Conservation (phyloP, 352 stramenopile species). For the Thalassiosira delicatula region DNA sequence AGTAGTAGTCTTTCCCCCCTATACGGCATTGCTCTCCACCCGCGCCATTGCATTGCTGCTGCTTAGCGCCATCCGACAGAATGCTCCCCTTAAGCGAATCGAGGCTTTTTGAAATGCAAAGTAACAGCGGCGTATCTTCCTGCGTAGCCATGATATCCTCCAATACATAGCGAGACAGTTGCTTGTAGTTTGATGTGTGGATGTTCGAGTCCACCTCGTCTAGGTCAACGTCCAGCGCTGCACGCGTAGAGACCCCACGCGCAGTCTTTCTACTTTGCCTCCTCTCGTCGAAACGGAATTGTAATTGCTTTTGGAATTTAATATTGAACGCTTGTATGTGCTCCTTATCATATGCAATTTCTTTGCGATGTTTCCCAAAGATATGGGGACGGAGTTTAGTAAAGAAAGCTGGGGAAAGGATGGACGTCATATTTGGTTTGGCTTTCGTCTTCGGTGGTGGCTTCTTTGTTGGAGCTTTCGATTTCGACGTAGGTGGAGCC, state of each 20-base stretch:
- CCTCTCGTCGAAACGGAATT: not conserved
- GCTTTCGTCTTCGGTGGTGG: too few relatives aligned
- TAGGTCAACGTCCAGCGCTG: not conserved
- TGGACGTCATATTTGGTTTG: too few relatives aligned
- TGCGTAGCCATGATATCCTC: not conserved
- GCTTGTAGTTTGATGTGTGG: not conserved
- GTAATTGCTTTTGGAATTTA: not conserved
- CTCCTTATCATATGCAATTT: too few relatives aligned
- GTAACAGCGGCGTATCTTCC: not conserved
- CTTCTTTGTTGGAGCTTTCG: too few relatives aligned
- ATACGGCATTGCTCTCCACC: not conserved
- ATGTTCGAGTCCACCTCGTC: not conserved
- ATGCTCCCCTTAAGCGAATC: not conserved
- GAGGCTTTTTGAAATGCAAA: not conserved
- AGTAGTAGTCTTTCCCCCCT: not conserved
- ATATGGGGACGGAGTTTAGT: too few relatives aligned
- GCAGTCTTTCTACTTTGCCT: not conserved
- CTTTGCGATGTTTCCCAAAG: too few relatives aligned
- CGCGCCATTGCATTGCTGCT: not conserved
- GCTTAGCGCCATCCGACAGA: not conserved
- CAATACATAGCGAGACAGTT: not conserved
- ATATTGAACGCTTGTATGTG: not conserved
- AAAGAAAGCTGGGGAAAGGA: too few relatives aligned
- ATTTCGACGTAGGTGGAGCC: too few relatives aligned
- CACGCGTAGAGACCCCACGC: not conserved